phyloP scores from a whole-genome alignment of 2,329 filamentous ascomycete genomes.

The Penicillium sp. region DNA sequence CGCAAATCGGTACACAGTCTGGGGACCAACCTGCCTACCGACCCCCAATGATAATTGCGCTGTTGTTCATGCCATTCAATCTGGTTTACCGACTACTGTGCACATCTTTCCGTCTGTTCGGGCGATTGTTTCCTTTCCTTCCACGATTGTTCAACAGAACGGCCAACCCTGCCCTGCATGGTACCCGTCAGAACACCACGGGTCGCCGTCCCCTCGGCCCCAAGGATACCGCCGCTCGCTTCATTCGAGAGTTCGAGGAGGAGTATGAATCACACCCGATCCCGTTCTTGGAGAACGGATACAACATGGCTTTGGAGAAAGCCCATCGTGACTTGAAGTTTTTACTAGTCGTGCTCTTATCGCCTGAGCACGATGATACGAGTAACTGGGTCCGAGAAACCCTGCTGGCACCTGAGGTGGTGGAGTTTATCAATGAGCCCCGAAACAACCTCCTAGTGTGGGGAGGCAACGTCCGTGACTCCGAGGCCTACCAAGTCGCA shows the following conservation, averaged over 20 bases:
- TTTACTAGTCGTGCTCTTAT: slow-evolving; percentile 82
- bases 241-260: slow-evolving; percentile 92
- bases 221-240: slow-evolving; percentile 82
- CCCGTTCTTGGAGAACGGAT: slow-evolving; percentile 82
- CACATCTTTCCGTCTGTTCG: slow-evolving; percentile 67
- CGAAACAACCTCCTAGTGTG: slow-evolving; percentile 82
- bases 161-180: slow-evolving; percentile 52
- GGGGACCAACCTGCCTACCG: slow-evolving; percentile 65
- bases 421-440: slow-evolving; percentile 72
- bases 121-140: slow-evolving; percentile 78
- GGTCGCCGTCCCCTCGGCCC: slow-evolving; percentile 78
- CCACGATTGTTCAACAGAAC: slow-evolving; percentile 59
- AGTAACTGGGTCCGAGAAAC: slow-evolving; percentile 79
- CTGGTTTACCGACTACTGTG: slow-evolving; percentile 73
- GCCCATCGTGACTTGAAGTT: slow-evolving; percentile 92
- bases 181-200: slow-evolving; percentile 58
- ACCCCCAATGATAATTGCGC: slow-evolving; percentile 72
- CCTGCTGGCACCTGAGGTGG: slow-evolving; percentile 73
- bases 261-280: slow-evolving; percentile 72
- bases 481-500: slow-evolving; percentile 93
- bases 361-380: slow-evolving; percentile 93
- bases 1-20: slow-evolving; percentile 78
- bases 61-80: slow-evolving; percentile 80
- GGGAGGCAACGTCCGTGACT: slow-evolving; percentile 90
- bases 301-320: slow-evolving; percentile 85